Base-by-base conservation (phyloP, 306 rosid genomes). In the Trifolium fragiferum region DNA sequence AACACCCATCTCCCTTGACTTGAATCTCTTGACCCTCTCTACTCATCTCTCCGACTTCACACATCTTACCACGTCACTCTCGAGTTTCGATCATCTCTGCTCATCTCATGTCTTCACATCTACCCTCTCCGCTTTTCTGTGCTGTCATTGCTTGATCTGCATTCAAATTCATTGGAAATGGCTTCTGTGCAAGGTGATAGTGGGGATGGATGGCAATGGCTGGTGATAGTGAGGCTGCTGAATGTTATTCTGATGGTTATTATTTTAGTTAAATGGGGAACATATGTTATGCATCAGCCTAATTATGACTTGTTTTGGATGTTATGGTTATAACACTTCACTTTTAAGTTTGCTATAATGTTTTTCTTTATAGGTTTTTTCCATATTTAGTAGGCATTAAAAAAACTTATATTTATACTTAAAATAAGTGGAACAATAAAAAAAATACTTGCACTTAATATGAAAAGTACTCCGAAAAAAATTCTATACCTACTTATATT, bases 1-100 rank as follows among this genome's bases (percentile, higher is more conserved):
- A 60, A 60, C 20, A 60, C 43, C 41, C 11, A 60, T 60, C 66
- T 30, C 66, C 21, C 40, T 60, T 13, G 13, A 60, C 66, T 60
- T 4, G 66, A 58, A 11, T 60, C 41, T 30, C 66, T 30, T 60
- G 38, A 59, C 37, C 40, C 65, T 59, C 38, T 27, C 38, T n/a
- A 32, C 20, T 33, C 20, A 60, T 60, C 43, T 30, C 43, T 30
- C 4, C 12, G 6, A 40, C 1, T 7, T 15, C 20, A 27, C 66
- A 15, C 66, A 30, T 30, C 41, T 30, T 60, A 32, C 66, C 11
- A 20, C 6, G 30, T 60, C 41, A 30, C 30, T 54, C 35, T 57
- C 63, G 6, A 57, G 35, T 23, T 23, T 57, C 8, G 0, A 57
- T 23, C 63, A 35, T 54, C 41, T 30, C 66, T 27, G 40, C 40